phyloP scores from a whole-genome alignment of 371 early-diverging fungal species.

The Funneliformis caledonium region DNA sequence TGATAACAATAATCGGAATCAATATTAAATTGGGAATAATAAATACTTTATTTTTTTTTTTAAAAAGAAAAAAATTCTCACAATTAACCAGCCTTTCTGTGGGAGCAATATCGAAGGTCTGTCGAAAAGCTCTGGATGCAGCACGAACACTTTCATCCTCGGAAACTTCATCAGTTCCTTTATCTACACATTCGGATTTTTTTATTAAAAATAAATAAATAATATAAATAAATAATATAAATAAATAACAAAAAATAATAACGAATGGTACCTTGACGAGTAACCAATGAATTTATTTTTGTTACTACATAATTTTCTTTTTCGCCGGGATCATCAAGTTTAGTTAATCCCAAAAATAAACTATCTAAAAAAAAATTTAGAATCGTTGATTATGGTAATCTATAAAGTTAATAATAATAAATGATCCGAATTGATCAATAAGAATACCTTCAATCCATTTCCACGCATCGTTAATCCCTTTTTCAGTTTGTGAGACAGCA shows the following conservation, averaged over 20 bases:
- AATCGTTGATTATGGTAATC: neutral
- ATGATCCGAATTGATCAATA: neutral
- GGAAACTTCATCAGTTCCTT: slow-evolving; percentile 77
- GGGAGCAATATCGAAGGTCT: slow-evolving; percentile 82
- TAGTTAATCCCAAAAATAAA: slow-evolving; percentile 67
- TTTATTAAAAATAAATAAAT: neutral
- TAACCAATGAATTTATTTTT: slow-evolving; percentile 87
- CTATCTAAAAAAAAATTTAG: slow-evolving; percentile 56
- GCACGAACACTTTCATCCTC: slow-evolving; percentile 84
- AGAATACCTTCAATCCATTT: slow-evolving; percentile 79
- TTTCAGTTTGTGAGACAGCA: slow-evolving; percentile 79
- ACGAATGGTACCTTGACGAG: slow-evolving; percentile 67
- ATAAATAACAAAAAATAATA: slow-evolving; percentile 13
- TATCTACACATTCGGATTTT: slow-evolving; percentile 52
- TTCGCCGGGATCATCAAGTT: slow-evolving; percentile 77
- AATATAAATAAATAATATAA: neutral
- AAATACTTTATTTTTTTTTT: neutral
- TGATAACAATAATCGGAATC: neutral
- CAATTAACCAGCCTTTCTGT: slow-evolving; percentile 90
- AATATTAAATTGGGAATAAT: neutral
- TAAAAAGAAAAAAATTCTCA: slow-evolving; percentile 44
- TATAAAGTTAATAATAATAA: neutral
- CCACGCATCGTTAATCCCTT: slow-evolving; percentile 87
- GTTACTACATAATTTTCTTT: slow-evolving; percentile 84
- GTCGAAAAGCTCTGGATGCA: slow-evolving; percentile 89